phyloP scores from a whole-genome alignment of 1,284 basidiomycete species.

The Porodaedalea pini region DNA sequence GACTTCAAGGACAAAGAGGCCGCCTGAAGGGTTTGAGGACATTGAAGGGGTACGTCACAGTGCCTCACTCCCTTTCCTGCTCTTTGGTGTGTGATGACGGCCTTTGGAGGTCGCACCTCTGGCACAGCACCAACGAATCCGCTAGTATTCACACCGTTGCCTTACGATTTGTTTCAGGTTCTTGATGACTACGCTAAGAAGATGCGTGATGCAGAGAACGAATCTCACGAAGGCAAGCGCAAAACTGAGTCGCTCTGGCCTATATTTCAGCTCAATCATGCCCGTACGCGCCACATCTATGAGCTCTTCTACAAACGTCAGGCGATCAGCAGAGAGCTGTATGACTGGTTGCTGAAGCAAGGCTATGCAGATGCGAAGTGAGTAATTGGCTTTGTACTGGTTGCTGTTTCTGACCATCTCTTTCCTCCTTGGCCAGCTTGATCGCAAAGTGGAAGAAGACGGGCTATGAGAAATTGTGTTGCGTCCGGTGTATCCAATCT shows the following conservation, averaged over 20 bases:
- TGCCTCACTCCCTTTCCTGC: slow-evolving; percentile 4
- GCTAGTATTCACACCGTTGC: background rate
- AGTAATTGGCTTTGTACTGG: slow-evolving; percentile 33
- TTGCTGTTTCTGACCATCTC: slow-evolving; percentile 14
- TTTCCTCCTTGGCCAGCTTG: slow-evolving; percentile 53
- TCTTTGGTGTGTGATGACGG: background rate
- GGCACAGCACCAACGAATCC: slow-evolving; percentile 13
- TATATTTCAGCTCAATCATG: slow-evolving; percentile 96
- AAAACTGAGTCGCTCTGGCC: slow-evolving; percentile 98
- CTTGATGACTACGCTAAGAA: slow-evolving; percentile 94
- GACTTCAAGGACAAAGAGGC: slow-evolving; percentile 91
- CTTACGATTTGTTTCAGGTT: slow-evolving; percentile 46
- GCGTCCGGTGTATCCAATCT: slow-evolving; percentile 88
- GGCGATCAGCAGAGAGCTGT: slow-evolving; percentile 89
- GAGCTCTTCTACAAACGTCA: slow-evolving; percentile 99
- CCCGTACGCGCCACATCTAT: slow-evolving; percentile 94
- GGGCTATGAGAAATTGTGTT: slow-evolving; percentile 98
- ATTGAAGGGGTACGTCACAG: slow-evolving; percentile 67
- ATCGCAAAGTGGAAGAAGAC: slow-evolving; percentile 99
- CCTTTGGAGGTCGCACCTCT: background rate
- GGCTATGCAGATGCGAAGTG: slow-evolving; percentile 97
- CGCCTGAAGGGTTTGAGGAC: slow-evolving; percentile 97
- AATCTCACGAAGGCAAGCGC: slow-evolving; percentile 96
- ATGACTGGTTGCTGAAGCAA: slow-evolving; percentile 98
- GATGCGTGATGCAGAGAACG: slow-evolving; percentile 97